Conservation (phyloP, 352 stramenopile species). For the Blastocystis sp. region DNA sequence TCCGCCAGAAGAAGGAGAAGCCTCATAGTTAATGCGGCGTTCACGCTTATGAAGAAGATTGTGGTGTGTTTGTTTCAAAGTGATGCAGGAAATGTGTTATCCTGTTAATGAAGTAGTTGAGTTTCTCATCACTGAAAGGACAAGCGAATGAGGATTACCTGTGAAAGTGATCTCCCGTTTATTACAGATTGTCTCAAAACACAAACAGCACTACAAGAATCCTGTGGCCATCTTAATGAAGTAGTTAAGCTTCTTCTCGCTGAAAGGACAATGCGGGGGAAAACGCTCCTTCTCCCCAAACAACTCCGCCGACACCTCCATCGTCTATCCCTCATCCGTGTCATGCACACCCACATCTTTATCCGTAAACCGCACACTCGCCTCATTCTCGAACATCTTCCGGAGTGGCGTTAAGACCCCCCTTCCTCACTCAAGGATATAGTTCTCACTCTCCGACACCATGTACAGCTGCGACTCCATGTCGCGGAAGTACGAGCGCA, state of each 20-base stretch:
- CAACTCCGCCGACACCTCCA: constrained; percentile 28
- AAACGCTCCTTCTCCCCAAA: constrained; percentile 30
- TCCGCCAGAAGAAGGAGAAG: too few relatives aligned
- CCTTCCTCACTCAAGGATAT: constrained; percentile 37
- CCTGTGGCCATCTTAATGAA: constrained; percentile 27
- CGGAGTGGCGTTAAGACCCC: constrained; percentile 28
- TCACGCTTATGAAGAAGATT: too few relatives aligned
- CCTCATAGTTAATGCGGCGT: neutral
- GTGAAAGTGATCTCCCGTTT: too few relatives aligned
- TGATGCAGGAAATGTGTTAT: too few relatives aligned
- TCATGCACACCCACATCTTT: constrained; percentile 15
- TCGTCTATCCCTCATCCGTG: constrained; percentile 4
- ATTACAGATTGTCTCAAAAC: neutral
- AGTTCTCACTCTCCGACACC: constrained; percentile 51
- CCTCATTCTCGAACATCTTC: constrained; percentile 16
- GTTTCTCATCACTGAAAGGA: too few relatives aligned
- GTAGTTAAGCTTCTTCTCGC: neutral
- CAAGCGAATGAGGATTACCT: too few relatives aligned
- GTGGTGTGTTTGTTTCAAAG: too few relatives aligned
- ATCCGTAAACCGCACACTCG: constrained; percentile 15
- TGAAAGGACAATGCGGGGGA: constrained; percentile 24
- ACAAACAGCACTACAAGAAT: neutral
- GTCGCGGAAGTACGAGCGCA: constrained; percentile 50
- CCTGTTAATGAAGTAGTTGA: too few relatives aligned
- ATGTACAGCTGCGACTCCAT: constrained; percentile 66